Evolutionary conservation across 1,284 basidiomycete genomes (phyloP).

Genomic region (Bjerkandera adusta): DNA sequence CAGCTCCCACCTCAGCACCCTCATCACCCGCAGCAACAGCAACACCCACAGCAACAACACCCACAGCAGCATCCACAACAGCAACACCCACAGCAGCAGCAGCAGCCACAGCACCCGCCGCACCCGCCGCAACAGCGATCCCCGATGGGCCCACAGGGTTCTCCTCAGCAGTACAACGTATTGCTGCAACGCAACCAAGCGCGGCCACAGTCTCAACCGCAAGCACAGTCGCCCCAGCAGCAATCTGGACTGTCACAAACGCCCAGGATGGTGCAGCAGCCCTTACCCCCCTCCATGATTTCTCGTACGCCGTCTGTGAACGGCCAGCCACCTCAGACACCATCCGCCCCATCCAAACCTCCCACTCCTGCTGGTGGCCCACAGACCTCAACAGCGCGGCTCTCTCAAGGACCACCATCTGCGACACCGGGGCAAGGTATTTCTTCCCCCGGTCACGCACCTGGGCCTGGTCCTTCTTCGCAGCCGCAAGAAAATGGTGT

Average conservation of each 20-base stretch:
- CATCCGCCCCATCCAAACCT: constrained; percentile 18
- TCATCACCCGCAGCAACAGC: constrained; percentile 20
- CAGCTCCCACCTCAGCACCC: constrained; percentile 21
- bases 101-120: constrained; percentile 14
- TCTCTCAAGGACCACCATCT: neutral
- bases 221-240: constrained; percentile 17
- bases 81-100: constrained; percentile 17
- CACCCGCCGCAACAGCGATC: constrained; percentile 1
- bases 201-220: constrained; percentile 8
- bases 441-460: neutral
- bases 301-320: constrained; percentile 15
- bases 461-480: constrained; percentile 3
- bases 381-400: constrained; percentile 2
- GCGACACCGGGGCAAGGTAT: neutral
- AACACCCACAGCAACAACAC: constrained; percentile 15
- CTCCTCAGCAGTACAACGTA: constrained; percentile 11
- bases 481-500: neutral
- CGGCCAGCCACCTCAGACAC: neutral
- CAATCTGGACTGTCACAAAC: constrained; percentile 18
- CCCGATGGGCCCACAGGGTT: constrained; percentile 1
- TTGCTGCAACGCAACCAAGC: constrained; percentile 15
- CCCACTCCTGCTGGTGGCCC: constrained; percentile 8
- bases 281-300: constrained; percentile 22
- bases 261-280: constrained; percentile 22
- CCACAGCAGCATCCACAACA: constrained; percentile 18